These are phyloP conservation scores for Yamadazyma dendronema DNA, from an alignment of 1,139 yeast species.

Conservation along the genomic window DNA sequence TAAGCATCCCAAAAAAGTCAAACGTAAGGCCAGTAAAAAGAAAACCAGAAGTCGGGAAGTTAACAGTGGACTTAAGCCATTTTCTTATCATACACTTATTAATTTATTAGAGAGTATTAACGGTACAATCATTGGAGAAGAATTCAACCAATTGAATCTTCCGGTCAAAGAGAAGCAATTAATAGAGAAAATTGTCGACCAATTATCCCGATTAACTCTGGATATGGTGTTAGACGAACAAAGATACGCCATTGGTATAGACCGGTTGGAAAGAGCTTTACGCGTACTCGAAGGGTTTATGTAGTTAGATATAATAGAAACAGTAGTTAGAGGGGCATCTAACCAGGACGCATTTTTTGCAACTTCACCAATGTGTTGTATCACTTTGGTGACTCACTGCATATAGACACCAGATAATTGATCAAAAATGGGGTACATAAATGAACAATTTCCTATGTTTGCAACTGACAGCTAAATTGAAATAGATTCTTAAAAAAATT, in stretches of 20 bases:
- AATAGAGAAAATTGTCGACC: constrained; percentile 81
- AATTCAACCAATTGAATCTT: constrained; percentile 69
- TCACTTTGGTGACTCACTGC: too few species aligned
- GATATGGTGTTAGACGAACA: constrained; percentile 86
- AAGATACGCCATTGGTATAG: constrained; percentile 77
- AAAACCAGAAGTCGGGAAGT: constrained; percentile 10
- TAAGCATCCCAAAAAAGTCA: constrained; percentile 19
- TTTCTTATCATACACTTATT: constrained; percentile 57
- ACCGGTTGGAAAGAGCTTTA: constrained; percentile 74
- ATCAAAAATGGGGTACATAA: background rate
- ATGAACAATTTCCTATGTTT: too few species aligned
- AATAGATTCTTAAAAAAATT: too few species aligned
- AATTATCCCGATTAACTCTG: constrained; percentile 78
- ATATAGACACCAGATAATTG: background rate
- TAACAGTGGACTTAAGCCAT: constrained; percentile 39
- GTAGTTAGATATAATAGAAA: too few species aligned
- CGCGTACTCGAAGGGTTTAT: constrained; percentile 79
- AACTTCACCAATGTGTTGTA: too few species aligned
- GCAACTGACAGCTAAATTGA: too few species aligned
- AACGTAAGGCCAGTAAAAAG: constrained; percentile 17
- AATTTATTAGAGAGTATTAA: constrained; percentile 61
- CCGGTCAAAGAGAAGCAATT: constrained; percentile 76
- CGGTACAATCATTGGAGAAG: constrained; percentile 64
- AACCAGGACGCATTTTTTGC: too few species aligned
- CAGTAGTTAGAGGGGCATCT: too few species aligned